phyloP scores from a whole-genome alignment of 2,329 filamentous ascomycete genomes.

The Microdochium bolleyi region DNA sequence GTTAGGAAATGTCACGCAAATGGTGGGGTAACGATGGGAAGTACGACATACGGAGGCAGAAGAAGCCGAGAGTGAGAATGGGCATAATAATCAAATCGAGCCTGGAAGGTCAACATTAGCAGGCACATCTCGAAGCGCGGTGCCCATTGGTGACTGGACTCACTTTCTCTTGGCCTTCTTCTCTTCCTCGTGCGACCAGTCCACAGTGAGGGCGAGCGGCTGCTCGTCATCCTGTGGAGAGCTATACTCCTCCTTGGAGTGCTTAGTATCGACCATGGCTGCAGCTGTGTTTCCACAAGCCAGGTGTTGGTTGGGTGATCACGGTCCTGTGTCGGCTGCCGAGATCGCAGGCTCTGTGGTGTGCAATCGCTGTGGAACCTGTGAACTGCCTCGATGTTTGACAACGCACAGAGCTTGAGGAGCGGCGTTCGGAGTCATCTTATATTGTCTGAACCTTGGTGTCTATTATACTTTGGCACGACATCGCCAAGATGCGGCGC shows the following conservation, averaged over 20 bases:
- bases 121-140: not conserved
- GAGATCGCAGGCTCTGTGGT: too few relatives aligned
- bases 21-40: not conserved
- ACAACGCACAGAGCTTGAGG: not conserved
- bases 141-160: not conserved
- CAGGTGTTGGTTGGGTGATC: too few relatives aligned
- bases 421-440: not conserved
- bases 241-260: not conserved
- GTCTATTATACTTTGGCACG: not conserved
- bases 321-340: not conserved
- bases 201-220: not conserved
- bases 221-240: not conserved
- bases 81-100: slow-evolving; percentile 3
- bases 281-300: too few relatives aligned
- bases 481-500: not conserved
- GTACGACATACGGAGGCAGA: slow-evolving; percentile 5
- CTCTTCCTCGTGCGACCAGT: slow-evolving; percentile 9
- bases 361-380: too few relatives aligned
- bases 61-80: slow-evolving; percentile 3
- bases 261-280: not conserved
- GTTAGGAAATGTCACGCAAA: not conserved
- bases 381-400: too few relatives aligned
- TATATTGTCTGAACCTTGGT: not conserved
- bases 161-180: slow-evolving; percentile 9
- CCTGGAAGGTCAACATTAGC: not conserved